Conservation (phyloP, 768 basidiomycete genomes). For the Rhizopogon vulgaris region DNA sequence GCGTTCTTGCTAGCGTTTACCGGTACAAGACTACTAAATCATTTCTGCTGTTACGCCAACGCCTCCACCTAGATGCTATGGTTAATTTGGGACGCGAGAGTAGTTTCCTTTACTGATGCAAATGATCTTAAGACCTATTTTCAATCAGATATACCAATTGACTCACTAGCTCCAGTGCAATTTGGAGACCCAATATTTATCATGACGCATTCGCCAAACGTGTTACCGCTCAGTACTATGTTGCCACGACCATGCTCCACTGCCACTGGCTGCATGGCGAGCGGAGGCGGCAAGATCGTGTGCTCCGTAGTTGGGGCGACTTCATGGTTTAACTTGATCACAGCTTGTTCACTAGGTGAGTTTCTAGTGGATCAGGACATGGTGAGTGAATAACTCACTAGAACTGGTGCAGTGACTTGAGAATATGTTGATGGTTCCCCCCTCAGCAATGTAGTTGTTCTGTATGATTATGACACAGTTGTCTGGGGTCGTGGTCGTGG, state of each 20-base stretch:
- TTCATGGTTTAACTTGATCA: not conserved
- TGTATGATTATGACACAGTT: not conserved
- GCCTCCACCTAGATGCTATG: not conserved
- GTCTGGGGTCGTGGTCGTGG: not conserved
- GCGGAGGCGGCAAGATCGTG: no score
- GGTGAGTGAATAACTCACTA: not conserved
- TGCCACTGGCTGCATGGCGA: not conserved
- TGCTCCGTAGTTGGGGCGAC: not conserved
- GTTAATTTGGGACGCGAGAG: no score
- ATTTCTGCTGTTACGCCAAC: not conserved
- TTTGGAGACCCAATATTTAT: not conserved
- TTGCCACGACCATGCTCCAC: not conserved
- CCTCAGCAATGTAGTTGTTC: not conserved
- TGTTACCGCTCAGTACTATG: not conserved
- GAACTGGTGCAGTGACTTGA: not conserved
- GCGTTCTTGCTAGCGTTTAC: not conserved
- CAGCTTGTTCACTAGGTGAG: not conserved
- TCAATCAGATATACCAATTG: not conserved
- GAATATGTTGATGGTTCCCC: not conserved
- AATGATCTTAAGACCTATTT: not conserved
- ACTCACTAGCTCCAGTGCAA: not conserved
- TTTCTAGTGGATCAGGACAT: not conserved
- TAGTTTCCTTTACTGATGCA: not conserved
- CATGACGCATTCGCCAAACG: not conserved
- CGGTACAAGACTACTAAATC: not conserved